Conservation (phyloP, 495 filamentous ascomycete species). For the Eremomyces bilateralis region DNA sequence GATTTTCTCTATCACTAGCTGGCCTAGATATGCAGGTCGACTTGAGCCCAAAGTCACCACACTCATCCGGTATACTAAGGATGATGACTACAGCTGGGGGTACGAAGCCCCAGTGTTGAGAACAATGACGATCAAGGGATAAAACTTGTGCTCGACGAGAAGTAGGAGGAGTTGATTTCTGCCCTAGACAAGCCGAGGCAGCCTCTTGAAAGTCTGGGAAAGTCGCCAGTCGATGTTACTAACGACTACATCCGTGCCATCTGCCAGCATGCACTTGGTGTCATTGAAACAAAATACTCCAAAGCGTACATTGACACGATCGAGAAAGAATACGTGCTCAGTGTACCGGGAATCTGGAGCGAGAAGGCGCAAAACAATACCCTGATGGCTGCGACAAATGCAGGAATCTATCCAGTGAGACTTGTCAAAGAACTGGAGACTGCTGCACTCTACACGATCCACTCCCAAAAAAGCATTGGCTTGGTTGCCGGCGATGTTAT, state of each 20-base stretch:
- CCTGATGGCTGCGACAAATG: not conserved
- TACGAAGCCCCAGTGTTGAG: not conserved
- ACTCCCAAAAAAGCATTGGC: not conserved
- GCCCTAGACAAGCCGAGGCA: not conserved
- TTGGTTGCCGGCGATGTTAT: not conserved
- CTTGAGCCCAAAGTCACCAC: not conserved
- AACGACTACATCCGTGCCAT: constrained; percentile 4
- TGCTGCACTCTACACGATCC: constrained; percentile 1
- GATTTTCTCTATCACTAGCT: not conserved
- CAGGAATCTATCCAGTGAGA: not conserved
- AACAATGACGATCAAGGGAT: constrained; percentile 1
- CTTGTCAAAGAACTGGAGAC: constrained; percentile 2
- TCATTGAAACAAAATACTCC: not conserved
- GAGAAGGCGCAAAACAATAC: constrained; percentile 4
- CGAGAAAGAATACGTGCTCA: constrained; percentile 1
- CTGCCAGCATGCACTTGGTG: constrained; percentile 1
- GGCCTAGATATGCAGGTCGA: not conserved
- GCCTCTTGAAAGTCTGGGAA: not conserved
- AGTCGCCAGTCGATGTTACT: constrained; percentile 2
- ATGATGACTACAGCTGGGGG: constrained; percentile 1
- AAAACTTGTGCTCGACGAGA: not conserved
- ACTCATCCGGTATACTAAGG: not conserved
- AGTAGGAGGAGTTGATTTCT: not conserved
- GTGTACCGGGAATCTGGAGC: constrained; percentile 1
- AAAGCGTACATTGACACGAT: constrained; percentile 1